Conservation (phyloP, 2,329 filamentous ascomycete species). For the Cadophora sp. region DNA sequence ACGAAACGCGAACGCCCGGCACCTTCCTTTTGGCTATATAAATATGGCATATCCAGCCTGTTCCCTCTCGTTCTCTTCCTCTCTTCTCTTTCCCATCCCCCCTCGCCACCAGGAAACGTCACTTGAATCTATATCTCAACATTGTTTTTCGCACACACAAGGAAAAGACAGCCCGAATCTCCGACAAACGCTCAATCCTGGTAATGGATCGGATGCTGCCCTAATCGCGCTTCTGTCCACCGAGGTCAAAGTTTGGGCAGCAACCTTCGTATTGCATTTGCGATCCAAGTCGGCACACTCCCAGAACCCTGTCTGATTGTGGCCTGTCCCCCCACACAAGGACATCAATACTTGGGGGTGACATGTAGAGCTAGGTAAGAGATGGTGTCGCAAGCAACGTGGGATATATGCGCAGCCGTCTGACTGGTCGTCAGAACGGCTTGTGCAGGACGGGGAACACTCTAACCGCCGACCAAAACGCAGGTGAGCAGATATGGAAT, state of each 20-base stretch:
- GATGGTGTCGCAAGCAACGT: not conserved
- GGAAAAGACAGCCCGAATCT: not conserved
- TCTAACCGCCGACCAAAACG: not conserved
- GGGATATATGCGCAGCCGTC: not conserved
- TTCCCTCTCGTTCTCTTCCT: not conserved
- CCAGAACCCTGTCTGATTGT: not conserved
- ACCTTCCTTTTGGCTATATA: not conserved
- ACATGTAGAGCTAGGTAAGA: not conserved
- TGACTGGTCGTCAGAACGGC: not conserved
- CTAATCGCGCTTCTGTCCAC: not conserved
- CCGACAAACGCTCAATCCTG: not conserved
- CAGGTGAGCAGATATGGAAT: not conserved
- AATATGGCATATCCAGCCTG: not conserved
- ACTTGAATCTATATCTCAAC: not conserved
- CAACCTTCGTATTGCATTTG: not conserved
- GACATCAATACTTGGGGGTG: not conserved
- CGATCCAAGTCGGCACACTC: not conserved
- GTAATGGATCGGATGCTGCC: not conserved
- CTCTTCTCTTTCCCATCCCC: not conserved
- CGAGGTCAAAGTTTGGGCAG: not conserved
- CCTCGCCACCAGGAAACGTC: not conserved
- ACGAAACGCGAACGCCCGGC: not conserved
- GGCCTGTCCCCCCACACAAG: not conserved
- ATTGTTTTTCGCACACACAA: not conserved
- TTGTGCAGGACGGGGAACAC: not conserved